phyloP scores from a whole-genome alignment of 1,139 yeast genomes.

The Barnettozyma hawaiiensis region DNA sequence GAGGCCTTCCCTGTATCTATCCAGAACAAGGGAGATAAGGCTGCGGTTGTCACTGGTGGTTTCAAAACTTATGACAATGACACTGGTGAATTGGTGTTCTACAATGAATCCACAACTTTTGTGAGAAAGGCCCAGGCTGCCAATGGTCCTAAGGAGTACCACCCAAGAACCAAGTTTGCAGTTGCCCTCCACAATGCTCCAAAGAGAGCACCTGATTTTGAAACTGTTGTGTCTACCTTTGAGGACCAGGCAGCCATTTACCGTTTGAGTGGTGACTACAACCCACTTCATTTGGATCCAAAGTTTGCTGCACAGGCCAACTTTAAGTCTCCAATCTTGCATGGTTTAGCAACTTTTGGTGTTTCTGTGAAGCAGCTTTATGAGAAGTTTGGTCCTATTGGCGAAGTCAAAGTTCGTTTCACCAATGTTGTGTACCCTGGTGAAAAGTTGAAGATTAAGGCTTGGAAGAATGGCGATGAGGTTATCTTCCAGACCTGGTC shows the following conservation, averaged over 20 bases:
- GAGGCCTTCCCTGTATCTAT: slow-evolving; percentile 64
- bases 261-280: slow-evolving; percentile 89
- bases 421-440: slow-evolving; percentile 97
- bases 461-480: slow-evolving; percentile 74
- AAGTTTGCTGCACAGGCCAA: slow-evolving; percentile 83
- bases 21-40: slow-evolving; percentile 83
- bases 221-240: slow-evolving; percentile 51
- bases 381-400: slow-evolving; percentile 77
- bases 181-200: slow-evolving; percentile 64
- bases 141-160: slow-evolving; percentile 39
- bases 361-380: slow-evolving; percentile 68
- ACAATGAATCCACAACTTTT: slow-evolving; percentile 83
- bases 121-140: slow-evolving; percentile 75
- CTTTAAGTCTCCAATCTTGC: slow-evolving; percentile 82
- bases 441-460: slow-evolving; percentile 73
- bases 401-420: slow-evolving; percentile 86
- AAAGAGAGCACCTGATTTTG: slow-evolving; percentile 57
- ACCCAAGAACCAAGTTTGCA: slow-evolving; percentile 50
- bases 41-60: slow-evolving; percentile 76
- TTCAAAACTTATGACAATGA: slow-evolving; percentile 62
- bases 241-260: slow-evolving; percentile 83
- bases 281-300: slow-evolving; percentile 95
- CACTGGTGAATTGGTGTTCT: slow-evolving; percentile 67
- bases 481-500: slow-evolving; percentile 82
- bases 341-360: slow-evolving; percentile 89